Conservation (phyloP, 2,329 filamentous ascomycete species). For the Aspergillus sp. region DNA sequence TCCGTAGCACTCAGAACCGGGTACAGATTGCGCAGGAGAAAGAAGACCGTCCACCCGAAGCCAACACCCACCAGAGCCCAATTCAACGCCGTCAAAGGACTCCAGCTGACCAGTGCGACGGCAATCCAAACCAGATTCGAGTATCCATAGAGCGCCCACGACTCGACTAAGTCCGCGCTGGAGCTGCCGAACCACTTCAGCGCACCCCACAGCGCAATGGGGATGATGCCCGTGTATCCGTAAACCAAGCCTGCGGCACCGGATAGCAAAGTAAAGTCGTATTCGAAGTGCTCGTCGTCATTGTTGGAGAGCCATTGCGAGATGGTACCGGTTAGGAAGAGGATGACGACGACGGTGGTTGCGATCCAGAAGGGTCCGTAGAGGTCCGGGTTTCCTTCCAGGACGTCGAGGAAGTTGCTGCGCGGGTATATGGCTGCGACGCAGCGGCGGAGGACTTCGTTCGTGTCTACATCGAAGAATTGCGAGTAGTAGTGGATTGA, state of each 20-base stretch:
- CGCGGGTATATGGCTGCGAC: slow-evolving; percentile 86
- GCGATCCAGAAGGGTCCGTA: slow-evolving; percentile 99
- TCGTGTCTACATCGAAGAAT: slow-evolving; percentile 98
- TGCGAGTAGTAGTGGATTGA: slow-evolving; percentile 90
- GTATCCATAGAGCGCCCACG: slow-evolving; percentile 94
- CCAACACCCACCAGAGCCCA: slow-evolving; percentile 90
- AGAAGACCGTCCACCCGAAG: slow-evolving; percentile 78
- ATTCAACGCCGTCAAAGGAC: slow-evolving; percentile 80
- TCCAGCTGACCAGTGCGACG: slow-evolving; percentile 90
- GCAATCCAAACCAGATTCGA: slow-evolving; percentile 96
- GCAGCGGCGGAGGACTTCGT: slow-evolving; percentile 82
- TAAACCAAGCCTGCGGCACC: slow-evolving; percentile 92
- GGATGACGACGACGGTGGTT: slow-evolving; percentile 91
- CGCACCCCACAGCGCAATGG: slow-evolving; percentile 80
- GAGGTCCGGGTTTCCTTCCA: slow-evolving; percentile 94
- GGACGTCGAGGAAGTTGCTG: slow-evolving; percentile 92
- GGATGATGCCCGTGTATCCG: slow-evolving; percentile 88
- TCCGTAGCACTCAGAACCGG: slow-evolving; percentile 93
- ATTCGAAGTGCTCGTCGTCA: slow-evolving; percentile 72
- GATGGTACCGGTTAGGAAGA: slow-evolving; percentile 94
- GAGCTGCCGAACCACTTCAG: slow-evolving; percentile 96
- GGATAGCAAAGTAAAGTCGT: slow-evolving; percentile 86
- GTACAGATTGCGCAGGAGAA: slow-evolving; percentile 82
- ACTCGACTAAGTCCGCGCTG: slow-evolving; percentile 89
- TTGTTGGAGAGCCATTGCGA: slow-evolving; percentile 79